These are phyloP conservation scores for Smithsoniella earleae DNA, from an alignment of 163 green algal species.

Conservation along the genomic window DNA sequence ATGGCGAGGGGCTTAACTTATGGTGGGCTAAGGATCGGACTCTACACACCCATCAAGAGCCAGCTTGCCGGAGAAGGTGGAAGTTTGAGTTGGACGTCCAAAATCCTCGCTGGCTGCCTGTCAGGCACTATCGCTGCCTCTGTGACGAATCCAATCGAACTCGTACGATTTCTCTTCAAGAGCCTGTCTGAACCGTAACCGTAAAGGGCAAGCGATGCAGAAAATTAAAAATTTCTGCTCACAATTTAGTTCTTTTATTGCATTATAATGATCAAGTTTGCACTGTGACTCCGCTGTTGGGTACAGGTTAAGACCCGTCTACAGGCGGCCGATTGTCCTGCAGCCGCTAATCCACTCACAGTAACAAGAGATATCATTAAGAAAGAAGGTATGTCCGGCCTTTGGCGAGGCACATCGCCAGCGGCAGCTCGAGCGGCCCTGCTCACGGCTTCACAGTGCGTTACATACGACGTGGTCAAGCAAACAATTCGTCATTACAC, in stretches of 20 bases:
- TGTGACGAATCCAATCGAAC: slow-evolving; percentile 74
- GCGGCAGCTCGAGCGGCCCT: slow-evolving; percentile 52
- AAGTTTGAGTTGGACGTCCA: slow-evolving; percentile 36
- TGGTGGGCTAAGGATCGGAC: slow-evolving; percentile 55
- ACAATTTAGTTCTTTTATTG: no score
- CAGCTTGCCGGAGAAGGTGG: neutral
- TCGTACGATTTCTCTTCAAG: no score
- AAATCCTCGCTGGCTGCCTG: slow-evolving; percentile 61
- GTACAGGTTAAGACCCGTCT: slow-evolving; percentile 17
- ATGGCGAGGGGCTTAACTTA: slow-evolving; percentile 65
- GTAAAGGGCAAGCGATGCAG: no score
- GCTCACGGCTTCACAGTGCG: slow-evolving; percentile 64
- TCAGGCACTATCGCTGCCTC: slow-evolving; percentile 60
- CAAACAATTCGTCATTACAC: slow-evolving; percentile 31
- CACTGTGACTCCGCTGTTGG: no score
- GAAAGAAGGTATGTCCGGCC: slow-evolving; percentile 48
- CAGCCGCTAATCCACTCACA: neutral
- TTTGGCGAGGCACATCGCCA: slow-evolving; percentile 62
- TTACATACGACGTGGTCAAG: slow-evolving; percentile 71
- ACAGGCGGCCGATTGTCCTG: neutral
- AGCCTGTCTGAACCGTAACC: no score
- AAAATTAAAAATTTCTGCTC: no score
- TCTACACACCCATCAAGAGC: slow-evolving; percentile 70
- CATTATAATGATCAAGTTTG: neutral
- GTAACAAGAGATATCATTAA: slow-evolving; percentile 44